Conservation (phyloP, 108 stramenopile species). For the Nitzschia sp. region DNA sequence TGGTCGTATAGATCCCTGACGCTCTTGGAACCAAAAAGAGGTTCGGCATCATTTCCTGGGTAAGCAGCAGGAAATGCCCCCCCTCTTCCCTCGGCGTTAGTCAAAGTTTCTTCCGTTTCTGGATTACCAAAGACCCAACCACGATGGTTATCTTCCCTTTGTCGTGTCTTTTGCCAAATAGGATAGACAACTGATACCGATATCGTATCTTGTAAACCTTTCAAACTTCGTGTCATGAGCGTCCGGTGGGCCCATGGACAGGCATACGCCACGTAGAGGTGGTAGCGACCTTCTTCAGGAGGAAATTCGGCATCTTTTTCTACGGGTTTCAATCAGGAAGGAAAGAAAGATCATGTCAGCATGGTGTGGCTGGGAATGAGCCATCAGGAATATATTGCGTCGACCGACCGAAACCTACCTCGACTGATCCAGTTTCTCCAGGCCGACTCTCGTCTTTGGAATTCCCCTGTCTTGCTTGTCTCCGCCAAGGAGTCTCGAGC, state of each 20-base stretch:
- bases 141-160: slow-evolving; percentile 66
- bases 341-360: not conserved
- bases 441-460: slow-evolving; percentile 47
- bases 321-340: too few species aligned
- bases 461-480: slow-evolving; percentile 18
- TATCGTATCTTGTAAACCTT: slow-evolving; percentile 87
- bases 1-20: slow-evolving; percentile 51
- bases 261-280: slow-evolving; percentile 67
- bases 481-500: slow-evolving; percentile 27
- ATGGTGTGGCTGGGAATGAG: too few species aligned
- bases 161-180: slow-evolving; percentile 7
- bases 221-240: slow-evolving; percentile 63
- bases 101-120: slow-evolving; percentile 42
- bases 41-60: slow-evolving; percentile 71
- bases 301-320: slow-evolving; percentile 46
- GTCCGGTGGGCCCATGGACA: slow-evolving; percentile 76
- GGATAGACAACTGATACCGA: slow-evolving; percentile 52
- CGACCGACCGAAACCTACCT: not conserved
- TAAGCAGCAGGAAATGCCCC: slow-evolving; percentile 75
- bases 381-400: too few species aligned
- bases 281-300: slow-evolving; percentile 60
- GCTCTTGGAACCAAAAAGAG: slow-evolving; percentile 34
- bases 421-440: slow-evolving; percentile 41
- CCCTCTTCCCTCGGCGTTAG: slow-evolving; percentile 62
- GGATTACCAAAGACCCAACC: slow-evolving; percentile 92